A percentile compares a stretch with the other conserved stretches of the same genome.
phyloP scores from a whole-genome alignment of 257 asterid species.

The Galeopsis tetrahit region DNA sequence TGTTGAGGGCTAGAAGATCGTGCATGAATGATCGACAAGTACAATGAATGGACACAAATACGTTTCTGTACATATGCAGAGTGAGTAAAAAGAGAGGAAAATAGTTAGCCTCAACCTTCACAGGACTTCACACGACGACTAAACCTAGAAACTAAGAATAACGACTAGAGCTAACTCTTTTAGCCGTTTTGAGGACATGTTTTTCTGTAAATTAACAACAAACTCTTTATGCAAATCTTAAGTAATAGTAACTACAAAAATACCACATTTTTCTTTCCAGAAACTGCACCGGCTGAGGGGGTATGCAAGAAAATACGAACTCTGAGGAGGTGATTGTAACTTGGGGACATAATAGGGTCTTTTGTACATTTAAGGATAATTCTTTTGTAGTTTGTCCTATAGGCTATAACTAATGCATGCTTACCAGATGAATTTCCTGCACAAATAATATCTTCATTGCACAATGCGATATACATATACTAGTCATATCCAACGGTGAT shows the following conservation, averaged over 20 bases:
- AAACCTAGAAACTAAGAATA: neutral
- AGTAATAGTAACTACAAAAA: neutral
- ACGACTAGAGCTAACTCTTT: neutral
- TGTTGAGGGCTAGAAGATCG: neutral
- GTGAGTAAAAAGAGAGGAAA: neutral
- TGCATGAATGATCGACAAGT: neutral
- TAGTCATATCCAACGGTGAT: neutral
- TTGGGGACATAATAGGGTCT: neutral
- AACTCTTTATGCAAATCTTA: conserved; percentile 8
- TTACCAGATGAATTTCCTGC: neutral
- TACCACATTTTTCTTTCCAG: neutral
- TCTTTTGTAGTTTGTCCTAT: neutral
- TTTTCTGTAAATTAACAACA: neutral
- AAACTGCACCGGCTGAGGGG: neutral
- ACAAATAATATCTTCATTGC: neutral
- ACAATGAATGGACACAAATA: neutral
- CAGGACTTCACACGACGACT: neutral
- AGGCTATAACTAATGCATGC: neutral
- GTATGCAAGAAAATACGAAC: neutral
- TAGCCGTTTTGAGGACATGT: neutral
- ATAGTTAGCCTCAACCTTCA: neutral
- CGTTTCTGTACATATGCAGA: neutral
- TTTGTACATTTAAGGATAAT: neutral
- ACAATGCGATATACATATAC: neutral
- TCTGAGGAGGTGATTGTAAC: neutral